phyloP scores from a whole-genome alignment of 2,329 filamentous ascomycete species.

The Penicillium sp. region DNA sequence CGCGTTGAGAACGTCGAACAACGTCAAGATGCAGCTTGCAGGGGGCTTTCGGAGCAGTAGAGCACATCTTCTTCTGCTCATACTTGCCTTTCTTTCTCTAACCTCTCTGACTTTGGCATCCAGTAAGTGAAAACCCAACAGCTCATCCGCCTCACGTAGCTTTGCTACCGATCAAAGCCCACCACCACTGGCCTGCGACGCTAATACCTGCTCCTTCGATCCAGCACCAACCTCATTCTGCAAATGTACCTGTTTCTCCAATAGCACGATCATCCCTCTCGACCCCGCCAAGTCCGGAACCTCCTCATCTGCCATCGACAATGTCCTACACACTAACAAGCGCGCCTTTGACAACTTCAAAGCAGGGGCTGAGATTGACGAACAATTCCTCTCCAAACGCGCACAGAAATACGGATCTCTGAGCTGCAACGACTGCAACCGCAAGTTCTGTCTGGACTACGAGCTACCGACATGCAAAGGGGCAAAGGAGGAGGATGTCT shows the following conservation, averaged over 20 bases:
- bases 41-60: conserved; percentile 21
- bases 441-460: conserved; percentile 64
- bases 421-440: conserved; percentile 66
- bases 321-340: conserved; percentile 21
- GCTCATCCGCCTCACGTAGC: neutral
- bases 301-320: conserved; percentile 18
- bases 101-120: conserved; percentile 33
- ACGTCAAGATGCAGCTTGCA: conserved; percentile 14
- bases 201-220: neutral
- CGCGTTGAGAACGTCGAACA: neutral
- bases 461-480: conserved; percentile 61
- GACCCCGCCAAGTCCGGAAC: conserved; percentile 41
- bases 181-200: neutral
- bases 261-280: conserved; percentile 66
- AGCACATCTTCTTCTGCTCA: conserved; percentile 23
- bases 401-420: conserved; percentile 41
- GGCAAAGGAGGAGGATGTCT: conserved; percentile 62
- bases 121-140: conserved; percentile 28
- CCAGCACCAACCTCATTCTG: conserved; percentile 60
- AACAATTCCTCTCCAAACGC: conserved; percentile 17
- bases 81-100: conserved; percentile 27
- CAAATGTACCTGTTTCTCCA: conserved; percentile 69
- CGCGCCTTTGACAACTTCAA: conserved; percentile 18
- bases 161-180: neutral
- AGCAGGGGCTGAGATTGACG: conserved; percentile 10